Conservation (phyloP, 305 asterid species). For the Ilex paraguariensis region DNA sequence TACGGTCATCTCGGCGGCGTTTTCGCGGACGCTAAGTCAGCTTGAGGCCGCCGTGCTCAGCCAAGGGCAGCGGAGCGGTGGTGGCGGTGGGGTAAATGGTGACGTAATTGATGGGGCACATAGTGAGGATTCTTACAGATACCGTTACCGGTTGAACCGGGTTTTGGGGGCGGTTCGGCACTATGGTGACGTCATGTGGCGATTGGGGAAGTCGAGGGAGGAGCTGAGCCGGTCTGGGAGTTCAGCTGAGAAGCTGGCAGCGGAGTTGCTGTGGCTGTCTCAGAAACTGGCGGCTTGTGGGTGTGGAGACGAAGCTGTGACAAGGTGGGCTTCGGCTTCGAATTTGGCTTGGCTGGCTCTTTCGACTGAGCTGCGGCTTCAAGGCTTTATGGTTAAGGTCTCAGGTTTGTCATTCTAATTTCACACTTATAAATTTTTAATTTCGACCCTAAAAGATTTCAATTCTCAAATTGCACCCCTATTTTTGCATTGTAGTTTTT, state of each 20-base stretch:
- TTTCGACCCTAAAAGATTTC: too few relatives aligned
- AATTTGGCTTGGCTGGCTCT: conserved; percentile 70
- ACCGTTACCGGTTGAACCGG: conserved; percentile 23
- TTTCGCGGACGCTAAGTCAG: conserved; percentile 49
- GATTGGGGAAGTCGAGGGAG: conserved; percentile 32
- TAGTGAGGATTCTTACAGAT: conserved; percentile 7
- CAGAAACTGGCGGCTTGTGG: conserved; percentile 77
- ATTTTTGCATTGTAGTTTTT: too few relatives aligned
- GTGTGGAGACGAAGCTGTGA: conserved; percentile 62
- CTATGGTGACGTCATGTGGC: conserved; percentile 38
- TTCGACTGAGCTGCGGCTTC: conserved; percentile 70
- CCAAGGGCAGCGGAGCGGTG: conserved; percentile 20
- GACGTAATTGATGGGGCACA: conserved; percentile 9
- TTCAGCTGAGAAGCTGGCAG: conserved; percentile 82
- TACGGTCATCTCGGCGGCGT: conserved; percentile 55
- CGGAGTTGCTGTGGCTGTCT: conserved; percentile 82
- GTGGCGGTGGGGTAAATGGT: conserved; percentile 16
- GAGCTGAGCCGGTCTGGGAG: conserved; percentile 33
- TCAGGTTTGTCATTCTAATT: conserved; percentile 37
- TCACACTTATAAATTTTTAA: too few relatives aligned
- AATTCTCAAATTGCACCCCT: too few relatives aligned
- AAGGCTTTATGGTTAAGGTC: conserved; percentile 65
- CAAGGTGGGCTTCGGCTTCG: conserved; percentile 66
- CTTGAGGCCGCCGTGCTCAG: conserved; percentile 49
- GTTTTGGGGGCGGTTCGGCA: conserved; percentile 36